Evolutionary conservation across 2,329 filamentous ascomycete genomes (phyloP), one percentile per base, ranked within the genome.

Genomic region (Penicillium capsulatum): DNA sequence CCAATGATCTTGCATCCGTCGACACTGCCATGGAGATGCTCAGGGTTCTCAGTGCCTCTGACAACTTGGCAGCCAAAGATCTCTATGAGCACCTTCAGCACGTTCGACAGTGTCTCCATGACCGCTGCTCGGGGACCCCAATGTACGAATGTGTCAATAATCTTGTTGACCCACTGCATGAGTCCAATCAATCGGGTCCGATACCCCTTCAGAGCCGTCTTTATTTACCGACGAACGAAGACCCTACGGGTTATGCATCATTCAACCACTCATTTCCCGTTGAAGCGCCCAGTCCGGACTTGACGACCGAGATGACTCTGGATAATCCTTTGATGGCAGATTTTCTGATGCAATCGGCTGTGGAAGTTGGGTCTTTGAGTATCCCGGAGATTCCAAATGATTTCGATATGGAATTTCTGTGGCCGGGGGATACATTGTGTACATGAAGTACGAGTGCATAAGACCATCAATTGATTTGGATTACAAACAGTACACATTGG

Each of bases 1-100:
- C 44, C 1, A 40, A 37, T 15, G 56, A 59, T 29, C 20, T 51
- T 2, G 36, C 47, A 19, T 42, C 47, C 8, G 41, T 54, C 4
- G 56, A 57, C 28, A 55, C 51, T 2, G 53, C 49, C 2, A 45
- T 45, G 1, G 53, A 58, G 22, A 54, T 59, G 2, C 44, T 59
- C 2, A 42, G 29, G 30, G 31, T 35, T 14, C 32, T 50, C 14
- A 48, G 44, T 13, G 20, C 31, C 11, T 43, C 47, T 3, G 33
- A 45, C 10, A 41, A 31, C 27, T 32, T 50, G 7, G 28, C 40
- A 4, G 43, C 47, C 4, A 48, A 40, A 9, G 45, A 45, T 28
- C 31, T 45, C 8, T 44, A 47, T 27, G 47, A 50, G 11, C 42
- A 42, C 5, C 36, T 47, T 10, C 32, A 30, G 11, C 32, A 30